phyloP scores from a whole-genome alignment of 1,284 basidiomycete genomes.

The Neotropicomus parvogracilis region DNA sequence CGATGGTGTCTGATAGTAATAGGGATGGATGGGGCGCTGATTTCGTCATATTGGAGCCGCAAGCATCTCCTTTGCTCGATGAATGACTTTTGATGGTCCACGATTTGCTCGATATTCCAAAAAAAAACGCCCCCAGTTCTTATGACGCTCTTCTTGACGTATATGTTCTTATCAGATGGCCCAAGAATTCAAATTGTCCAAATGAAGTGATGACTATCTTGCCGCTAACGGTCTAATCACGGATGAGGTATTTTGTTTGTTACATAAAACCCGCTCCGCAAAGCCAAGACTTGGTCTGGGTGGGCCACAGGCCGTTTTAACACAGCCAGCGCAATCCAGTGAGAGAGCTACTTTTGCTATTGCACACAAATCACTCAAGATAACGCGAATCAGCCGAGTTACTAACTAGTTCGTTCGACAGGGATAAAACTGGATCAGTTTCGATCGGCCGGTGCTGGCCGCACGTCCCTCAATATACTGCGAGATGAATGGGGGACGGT shows the following conservation, averaged over 20 bases:
- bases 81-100: slow-evolving; percentile 2
- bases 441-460: slow-evolving; percentile 6
- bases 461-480: slow-evolving; percentile 1
- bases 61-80: slow-evolving; percentile 1
- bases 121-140: slow-evolving; percentile 4
- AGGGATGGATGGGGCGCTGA: slow-evolving; percentile 66
- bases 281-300: background rate
- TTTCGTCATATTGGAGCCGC: slow-evolving; percentile 4
- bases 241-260: background rate
- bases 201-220: slow-evolving; percentile 8
- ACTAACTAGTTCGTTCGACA: background rate
- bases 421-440: background rate
- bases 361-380: background rate
- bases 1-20: slow-evolving; percentile 13
- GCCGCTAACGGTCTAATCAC: slow-evolving; percentile 5
- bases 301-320: background rate
- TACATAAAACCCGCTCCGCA: background rate
- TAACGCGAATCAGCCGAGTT: background rate
- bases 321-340: slow-evolving; percentile 13
- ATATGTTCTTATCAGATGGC: slow-evolving; percentile 14
- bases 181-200: slow-evolving; percentile 13
- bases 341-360: slow-evolving; percentile 3
- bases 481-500: slow-evolving; percentile 2
- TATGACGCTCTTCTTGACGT: slow-evolving; percentile 19
- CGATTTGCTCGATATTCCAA: slow-evolving; percentile 2